A percentile compares a stretch with the other conserved stretches of the same genome.
phyloP scores from a whole-genome alignment of 2,329 filamentous ascomycete species.

The Alternaria gansuensis region DNA sequence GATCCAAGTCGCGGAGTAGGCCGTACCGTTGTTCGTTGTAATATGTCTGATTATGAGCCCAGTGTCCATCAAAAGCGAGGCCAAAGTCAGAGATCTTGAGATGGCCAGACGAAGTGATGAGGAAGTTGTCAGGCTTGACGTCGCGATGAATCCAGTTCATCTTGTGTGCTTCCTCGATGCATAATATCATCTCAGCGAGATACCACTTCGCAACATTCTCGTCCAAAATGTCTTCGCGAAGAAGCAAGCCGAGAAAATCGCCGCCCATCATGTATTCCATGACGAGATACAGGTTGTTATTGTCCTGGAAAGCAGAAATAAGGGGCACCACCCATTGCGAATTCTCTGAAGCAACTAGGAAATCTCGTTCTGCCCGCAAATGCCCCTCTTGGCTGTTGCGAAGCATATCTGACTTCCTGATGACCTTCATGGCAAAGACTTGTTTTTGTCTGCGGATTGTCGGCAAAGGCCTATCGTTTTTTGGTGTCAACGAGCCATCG shows the following conservation, averaged over 20 bases:
- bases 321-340: conserved; percentile 91
- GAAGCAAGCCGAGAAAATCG: conserved; percentile 87
- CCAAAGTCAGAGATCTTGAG: conserved; percentile 97
- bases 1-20: conserved; percentile 77
- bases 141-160: conserved; percentile 94
- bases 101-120: conserved; percentile 87
- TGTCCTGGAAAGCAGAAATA: conserved; percentile 88
- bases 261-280: conserved; percentile 99
- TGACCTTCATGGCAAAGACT: conserved; percentile 96
- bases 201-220: conserved; percentile 86
- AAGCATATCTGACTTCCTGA: conserved; percentile 92
- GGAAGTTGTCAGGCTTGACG: conserved; percentile 96
- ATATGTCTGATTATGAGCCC: conserved; percentile 89
- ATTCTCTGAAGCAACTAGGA: conserved; percentile 87
- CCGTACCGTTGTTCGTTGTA: conserved; percentile 84
- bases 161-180: conserved; percentile 89
- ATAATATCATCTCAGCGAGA: conserved; percentile 93
- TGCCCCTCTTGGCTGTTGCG: conserved; percentile 91
- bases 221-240: conserved; percentile 82
- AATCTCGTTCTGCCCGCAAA: conserved; percentile 88
- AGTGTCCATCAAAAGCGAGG: conserved; percentile 92
- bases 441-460: conserved; percentile 51
- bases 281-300: conserved; percentile 83
- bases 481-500: conserved; percentile 19
- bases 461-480: conserved; percentile 1